phyloP scores from a whole-genome alignment of 257 asterid genomes.

The Echium plantagineum region DNA sequence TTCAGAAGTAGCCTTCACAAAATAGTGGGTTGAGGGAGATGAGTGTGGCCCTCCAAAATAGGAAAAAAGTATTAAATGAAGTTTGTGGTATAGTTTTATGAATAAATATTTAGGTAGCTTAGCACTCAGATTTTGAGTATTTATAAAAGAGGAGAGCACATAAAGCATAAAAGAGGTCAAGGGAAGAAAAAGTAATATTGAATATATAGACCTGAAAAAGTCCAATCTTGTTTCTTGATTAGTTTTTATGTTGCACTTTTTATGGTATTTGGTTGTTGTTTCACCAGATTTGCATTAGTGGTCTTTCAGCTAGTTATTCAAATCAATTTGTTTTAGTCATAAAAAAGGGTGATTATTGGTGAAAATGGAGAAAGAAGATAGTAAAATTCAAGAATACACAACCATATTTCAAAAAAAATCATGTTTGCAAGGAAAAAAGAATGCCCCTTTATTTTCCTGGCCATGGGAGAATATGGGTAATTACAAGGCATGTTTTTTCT shows the following conservation, averaged over 20 bases:
- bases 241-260: not conserved
- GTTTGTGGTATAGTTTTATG: too few species aligned
- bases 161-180: not conserved
- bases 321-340: too few species aligned
- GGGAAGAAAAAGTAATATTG: not conserved
- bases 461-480: constrained; percentile 70
- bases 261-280: not conserved
- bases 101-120: not conserved
- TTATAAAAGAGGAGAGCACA: not conserved
- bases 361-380: constrained; percentile 18
- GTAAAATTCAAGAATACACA: constrained; percentile 4
- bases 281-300: too few species aligned
- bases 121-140: not conserved
- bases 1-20: not conserved
- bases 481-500: constrained; percentile 42
- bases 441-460: constrained; percentile 66
- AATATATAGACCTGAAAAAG: not conserved
- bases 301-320: too few species aligned
- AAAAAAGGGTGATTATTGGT: too few species aligned
- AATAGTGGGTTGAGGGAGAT: not conserved
- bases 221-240: not conserved
- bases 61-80: not conserved
- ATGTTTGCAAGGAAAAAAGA: constrained; percentile 18
- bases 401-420: constrained; percentile 9
- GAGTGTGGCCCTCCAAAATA: not conserved